Percentiles rank a stretch among this genome's conserved stretches.
Evolutionary conservation across 108 stramenopile species (phyloP).

Genomic region (Schizochytrium sp.): DNA sequence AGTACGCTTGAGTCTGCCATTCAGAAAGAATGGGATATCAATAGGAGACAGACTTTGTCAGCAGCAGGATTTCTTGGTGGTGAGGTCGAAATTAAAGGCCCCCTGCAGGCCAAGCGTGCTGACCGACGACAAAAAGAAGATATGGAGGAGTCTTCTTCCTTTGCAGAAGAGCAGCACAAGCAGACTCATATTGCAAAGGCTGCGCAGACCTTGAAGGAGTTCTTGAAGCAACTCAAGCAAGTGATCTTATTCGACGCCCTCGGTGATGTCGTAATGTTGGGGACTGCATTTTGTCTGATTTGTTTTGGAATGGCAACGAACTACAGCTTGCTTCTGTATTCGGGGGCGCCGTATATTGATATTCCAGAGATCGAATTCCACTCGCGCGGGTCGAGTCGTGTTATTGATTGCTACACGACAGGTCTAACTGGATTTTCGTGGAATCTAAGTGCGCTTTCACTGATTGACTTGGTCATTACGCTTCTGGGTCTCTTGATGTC

Average conservation of each 20-base stretch:
- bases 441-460: background rate
- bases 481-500: background rate
- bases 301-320: slow-evolving; percentile 15
- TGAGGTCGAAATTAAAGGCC: too few relatives aligned
- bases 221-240: slow-evolving; percentile 16
- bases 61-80: too few relatives aligned
- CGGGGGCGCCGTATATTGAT: slow-evolving; percentile 8
- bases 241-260: slow-evolving; percentile 50
- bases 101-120: too few relatives aligned
- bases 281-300: background rate
- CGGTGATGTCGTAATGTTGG: slow-evolving; percentile 16
- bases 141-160: too few relatives aligned
- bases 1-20: too few relatives aligned
- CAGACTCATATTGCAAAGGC: background rate
- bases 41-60: too few relatives aligned
- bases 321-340: slow-evolving; percentile 26
- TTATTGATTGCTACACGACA: slow-evolving; percentile 50
- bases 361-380: background rate
- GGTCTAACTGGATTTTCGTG: background rate
- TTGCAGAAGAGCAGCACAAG: too few relatives aligned
- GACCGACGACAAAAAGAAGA: too few relatives aligned
- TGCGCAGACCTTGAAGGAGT: background rate
- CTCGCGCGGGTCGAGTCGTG: background rate
- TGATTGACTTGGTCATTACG: slow-evolving; percentile 5
- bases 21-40: too few relatives aligned